Evolutionary conservation across 306 rosid species (phyloP), one percentile per base, ranked within the genome.

Genomic region (Coriaria nepalensis): DNA sequence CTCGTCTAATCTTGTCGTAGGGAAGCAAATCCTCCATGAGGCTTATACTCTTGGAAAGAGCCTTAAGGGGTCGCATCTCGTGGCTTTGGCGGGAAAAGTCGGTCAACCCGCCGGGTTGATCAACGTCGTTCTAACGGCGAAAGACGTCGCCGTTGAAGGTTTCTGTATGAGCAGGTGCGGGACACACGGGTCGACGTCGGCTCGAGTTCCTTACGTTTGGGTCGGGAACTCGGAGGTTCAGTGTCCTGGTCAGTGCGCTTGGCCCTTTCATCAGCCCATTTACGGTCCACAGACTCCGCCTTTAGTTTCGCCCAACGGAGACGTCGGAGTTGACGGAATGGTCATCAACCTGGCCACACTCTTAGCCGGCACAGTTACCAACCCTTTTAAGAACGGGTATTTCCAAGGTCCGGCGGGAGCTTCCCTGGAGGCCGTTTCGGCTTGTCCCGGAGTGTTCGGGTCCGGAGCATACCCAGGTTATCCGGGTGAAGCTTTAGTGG

Each of bases 211-310:
- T 5, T 45, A 45, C 49, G 8, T 45, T 8, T 45, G 49, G 49
- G 49, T 45, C 4, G 49, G 49, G 8, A 45, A 45, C 14, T 45
- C 49, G 33, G 49, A 45, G 20, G 11, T 29, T 7, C 49, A 45
- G 20, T 45, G 49, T 29, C 49, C 49, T 4, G 49, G 49, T 4
- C 33, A 5, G 20, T 45, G 49, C 32, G 49, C 49, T 4, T 45
- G 49, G 49, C 49, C 49, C 5, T 45, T 45, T 45, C 49, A 45
- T 29, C 49, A 45, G 49, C 49, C 49, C 13, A 45, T 45, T 13
- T 45, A 45, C 14, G 49, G 49, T 8, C 49, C 49, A n/a, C 49
- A 45, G 49, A 45, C 49, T 4, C 33, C 49, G 8, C 20, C 49
- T 6, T 13, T 45, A 8, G 13, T 45, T 7, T 14, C 49, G 20